Evolutionary conservation across 495 filamentous ascomycete species (phyloP), one percentile per base, ranked within the genome.

Genomic region (Hypoxylon crocopeplum): DNA sequence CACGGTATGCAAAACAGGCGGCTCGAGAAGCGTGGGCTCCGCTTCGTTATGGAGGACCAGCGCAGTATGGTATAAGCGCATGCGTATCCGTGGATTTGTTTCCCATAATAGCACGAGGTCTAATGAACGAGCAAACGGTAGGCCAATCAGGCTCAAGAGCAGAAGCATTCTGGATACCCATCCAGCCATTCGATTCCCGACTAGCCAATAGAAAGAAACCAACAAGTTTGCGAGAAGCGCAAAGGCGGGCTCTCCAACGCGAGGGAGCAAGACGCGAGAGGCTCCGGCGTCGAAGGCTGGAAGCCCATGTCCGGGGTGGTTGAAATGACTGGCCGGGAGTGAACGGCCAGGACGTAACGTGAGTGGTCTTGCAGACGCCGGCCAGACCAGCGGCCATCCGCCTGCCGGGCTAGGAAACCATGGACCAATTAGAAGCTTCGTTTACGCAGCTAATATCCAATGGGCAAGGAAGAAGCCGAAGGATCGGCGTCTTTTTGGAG

Each of bases 321-420:
- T 30, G 38, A 46, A 51, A 58, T 40, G 55, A 51, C 17, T 45
- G 55, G 46, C 17, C 46, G 32, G 38, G 34, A 48, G 39, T 45
- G 1, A 51, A 50, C 24, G 21, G 46, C 46, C 29, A 50, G 46
- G 10, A 46, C 29, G 55, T 30, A 20, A 45, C 32, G 22, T 58
- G 60, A 64, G 46, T 64, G 60, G 53, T n/a, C 47, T 29, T n/a
- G 47, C 40, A 64, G 60, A 58, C 60, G 60, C 60, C 60, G 60
- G 53, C 60, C 60, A 49, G 37, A 56, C 13, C 36, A 48, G 59
- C 53, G 60, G 30, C 60, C 60, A n/a, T 49, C 45, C 19, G 46
- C 38, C 33, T 45, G 30, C 55, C 55, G 46, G 34, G 29, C 39
- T 21, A 38, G 38, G 55, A 58, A 51, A 58, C 46, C 19, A 40